Conservation (phyloP, 805 yeast species). For the Starmerella vaccinii region DNA sequence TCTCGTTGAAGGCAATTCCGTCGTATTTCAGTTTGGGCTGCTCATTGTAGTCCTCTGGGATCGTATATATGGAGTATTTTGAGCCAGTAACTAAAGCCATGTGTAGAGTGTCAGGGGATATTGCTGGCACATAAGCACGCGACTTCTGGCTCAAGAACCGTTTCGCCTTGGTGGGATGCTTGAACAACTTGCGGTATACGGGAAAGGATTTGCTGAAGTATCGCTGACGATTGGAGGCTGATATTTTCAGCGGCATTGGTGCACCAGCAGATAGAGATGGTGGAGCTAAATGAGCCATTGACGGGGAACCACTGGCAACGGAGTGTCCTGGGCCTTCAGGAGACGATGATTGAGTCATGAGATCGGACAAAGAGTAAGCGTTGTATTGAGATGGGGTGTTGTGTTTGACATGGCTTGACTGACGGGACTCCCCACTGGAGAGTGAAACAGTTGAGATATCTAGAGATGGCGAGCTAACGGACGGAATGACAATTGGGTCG, state of each 20-base stretch:
- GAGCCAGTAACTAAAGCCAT: slow-evolving; percentile 58
- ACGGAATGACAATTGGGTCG: not conserved
- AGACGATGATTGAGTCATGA: not conserved
- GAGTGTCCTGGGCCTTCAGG: not conserved
- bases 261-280: slow-evolving; percentile 1
- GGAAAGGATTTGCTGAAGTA: slow-evolving; percentile 76
- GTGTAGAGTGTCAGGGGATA: slow-evolving; percentile 52
- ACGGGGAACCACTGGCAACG: not conserved
- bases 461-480: not conserved
- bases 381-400: not conserved
- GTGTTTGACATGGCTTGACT: not conserved
- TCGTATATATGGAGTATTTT: slow-evolving; percentile 64
- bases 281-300: not conserved
- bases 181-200: slow-evolving; percentile 53
- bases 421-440: not conserved
- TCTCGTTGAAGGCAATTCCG: slow-evolving; percentile 55
- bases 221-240: slow-evolving; percentile 20
- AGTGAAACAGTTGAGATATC: not conserved
- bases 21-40: slow-evolving; percentile 53
- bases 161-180: slow-evolving; percentile 44
- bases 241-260: not conserved
- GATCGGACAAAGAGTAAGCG: not conserved
- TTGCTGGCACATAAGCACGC: slow-evolving; percentile 43
- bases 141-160: slow-evolving; percentile 40
- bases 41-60: slow-evolving; percentile 37